Evolutionary conservation across 179 eudicot genomes (phyloP), one percentile per base, ranked within the genome.

Genomic region (Corrigiola litoralis): DNA sequence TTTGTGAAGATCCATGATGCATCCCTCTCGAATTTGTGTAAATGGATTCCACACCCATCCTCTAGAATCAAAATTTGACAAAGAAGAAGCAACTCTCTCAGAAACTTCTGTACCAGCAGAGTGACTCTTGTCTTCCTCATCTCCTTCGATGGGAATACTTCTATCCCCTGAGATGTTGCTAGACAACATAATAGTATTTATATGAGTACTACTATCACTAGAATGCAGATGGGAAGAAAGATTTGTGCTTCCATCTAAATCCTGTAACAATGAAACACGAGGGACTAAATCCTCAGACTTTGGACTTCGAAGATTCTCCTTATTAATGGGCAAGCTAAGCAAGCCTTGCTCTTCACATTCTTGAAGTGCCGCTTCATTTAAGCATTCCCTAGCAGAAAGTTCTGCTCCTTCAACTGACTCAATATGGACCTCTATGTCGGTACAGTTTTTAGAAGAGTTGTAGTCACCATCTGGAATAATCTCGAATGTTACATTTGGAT

Each of bases 41-140:
- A 86, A 84, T 2, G 94, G 78, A 29, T 69, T 68, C 99, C 99
- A 94, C 27, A 84, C 67, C 79, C 85, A 76, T 33, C 65, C 81
- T 54, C 56, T 67, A 3, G 77, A 40, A 68, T 67, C 90, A 10
- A 66, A 52, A 57, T 69, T 71, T 33, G 66, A 41, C 18, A 58
- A 21, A 17, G 47, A 47, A 46, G 69, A 45, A 17, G 45, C 33
- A 27, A 25, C 66, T 49, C 69, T 75, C 52, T 67, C 73, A 58
- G 66, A 68, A 42, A 7, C 63, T 24, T 65, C 66, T 47, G 46
- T 46, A 61, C 69, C 69, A 58, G 63, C 17, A 56, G 34, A 61
- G 41, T 21, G 48, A 65, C 17, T 17, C 11, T 40, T 37, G 23
- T 62, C 61, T 64, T 61, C 83, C 62, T 45, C 27, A 53, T 68